phyloP scores from a whole-genome alignment of 2,329 filamentous ascomycete species.

The Neofusicoccum ribis region DNA sequence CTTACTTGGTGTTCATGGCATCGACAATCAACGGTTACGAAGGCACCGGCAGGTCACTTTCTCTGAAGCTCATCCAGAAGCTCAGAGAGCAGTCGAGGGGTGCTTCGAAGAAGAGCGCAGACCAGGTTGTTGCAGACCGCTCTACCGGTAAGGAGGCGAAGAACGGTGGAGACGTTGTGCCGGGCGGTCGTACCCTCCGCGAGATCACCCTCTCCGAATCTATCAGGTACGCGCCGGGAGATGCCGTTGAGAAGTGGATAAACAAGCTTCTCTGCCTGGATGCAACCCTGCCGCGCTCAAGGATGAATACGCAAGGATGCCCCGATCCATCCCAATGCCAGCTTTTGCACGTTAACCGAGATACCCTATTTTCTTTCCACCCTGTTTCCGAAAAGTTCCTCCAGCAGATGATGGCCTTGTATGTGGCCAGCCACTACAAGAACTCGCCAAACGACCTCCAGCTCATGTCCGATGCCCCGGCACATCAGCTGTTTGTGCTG shows the following conservation, averaged over 20 bases:
- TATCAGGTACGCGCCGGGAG: constrained; percentile 89
- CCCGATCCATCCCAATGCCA: constrained; percentile 91
- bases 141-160: constrained; percentile 69
- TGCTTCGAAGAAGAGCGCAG: constrained; percentile 54
- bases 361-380: constrained; percentile 97
- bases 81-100: constrained; percentile 87
- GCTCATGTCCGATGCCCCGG: constrained; percentile 95
- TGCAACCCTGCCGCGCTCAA: constrained; percentile 79
- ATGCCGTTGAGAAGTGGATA: constrained; percentile 93
- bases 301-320: constrained; percentile 71
- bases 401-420: constrained; percentile 96
- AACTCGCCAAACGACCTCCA: constrained; percentile 98
- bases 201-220: constrained; percentile 93
- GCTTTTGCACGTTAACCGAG: constrained; percentile 89
- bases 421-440: constrained; percentile 97
- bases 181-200: constrained; percentile 72
- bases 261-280: constrained; percentile 93
- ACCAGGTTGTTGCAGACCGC: constrained; percentile 72
- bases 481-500: constrained; percentile 93
- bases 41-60: constrained; percentile 91
- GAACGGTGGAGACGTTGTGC: constrained; percentile 34
- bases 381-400: constrained; percentile 95
- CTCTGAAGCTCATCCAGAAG: constrained; percentile 95
- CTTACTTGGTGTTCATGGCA: constrained; percentile 98
- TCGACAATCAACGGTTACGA: constrained; percentile 99